These are phyloP conservation scores for Aspergillus arachidicola DNA, from an alignment of 2,329 filamentous ascomycete species.

Conservation along the genomic window DNA sequence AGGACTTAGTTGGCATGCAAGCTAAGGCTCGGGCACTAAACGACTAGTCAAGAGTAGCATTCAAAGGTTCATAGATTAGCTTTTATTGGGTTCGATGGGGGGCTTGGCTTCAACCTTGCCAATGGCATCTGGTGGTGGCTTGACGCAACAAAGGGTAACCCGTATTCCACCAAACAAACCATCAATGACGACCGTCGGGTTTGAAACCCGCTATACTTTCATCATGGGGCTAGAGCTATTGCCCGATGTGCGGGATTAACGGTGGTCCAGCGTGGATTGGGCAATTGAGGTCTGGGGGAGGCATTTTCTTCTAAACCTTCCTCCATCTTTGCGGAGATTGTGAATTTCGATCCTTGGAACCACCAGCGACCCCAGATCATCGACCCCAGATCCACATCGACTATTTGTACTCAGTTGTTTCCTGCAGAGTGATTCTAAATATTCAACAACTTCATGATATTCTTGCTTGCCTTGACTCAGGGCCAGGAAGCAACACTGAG, in stretches of 20 bases:
- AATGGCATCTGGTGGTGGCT: neutral
- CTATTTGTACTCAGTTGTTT: constrained; percentile 1
- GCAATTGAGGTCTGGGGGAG: neutral
- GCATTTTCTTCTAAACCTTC: neutral
- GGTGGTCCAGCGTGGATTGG: neutral
- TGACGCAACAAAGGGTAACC: neutral
- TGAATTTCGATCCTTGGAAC: neutral
- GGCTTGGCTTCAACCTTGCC: neutral
- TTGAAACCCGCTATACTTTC: neutral
- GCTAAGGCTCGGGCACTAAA: neutral
- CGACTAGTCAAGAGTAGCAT: neutral
- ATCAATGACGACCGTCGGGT: neutral
- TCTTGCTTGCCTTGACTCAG: neutral
- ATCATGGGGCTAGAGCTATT: neutral
- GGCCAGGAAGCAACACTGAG: neutral
- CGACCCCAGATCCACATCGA: neutral
- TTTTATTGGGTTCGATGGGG: neutral
- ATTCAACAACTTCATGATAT: neutral
- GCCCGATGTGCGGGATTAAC: neutral
- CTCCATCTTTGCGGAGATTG: neutral
- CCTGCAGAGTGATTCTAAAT: neutral
- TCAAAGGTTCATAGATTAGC: neutral
- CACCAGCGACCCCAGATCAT: neutral
- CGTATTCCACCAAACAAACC: neutral
- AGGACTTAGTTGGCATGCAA: neutral